Conservation (phyloP, 2,329 filamentous ascomycete species). For the Alternaria dauci region DNA sequence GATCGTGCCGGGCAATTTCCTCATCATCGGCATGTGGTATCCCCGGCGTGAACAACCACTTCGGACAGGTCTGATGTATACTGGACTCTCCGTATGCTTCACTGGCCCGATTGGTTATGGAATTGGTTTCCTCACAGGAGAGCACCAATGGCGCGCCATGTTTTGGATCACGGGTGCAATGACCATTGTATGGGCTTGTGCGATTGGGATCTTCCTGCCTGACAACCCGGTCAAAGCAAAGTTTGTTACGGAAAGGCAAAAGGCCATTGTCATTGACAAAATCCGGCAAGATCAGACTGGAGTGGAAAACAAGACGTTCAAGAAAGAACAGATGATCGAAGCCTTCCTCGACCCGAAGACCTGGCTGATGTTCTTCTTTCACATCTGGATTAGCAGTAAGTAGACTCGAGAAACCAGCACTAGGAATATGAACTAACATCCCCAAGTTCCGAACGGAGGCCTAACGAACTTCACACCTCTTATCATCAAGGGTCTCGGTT, state of each 20-base stretch:
- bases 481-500: constrained; percentile 47
- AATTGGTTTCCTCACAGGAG: constrained; percentile 34
- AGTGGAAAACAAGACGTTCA: constrained; percentile 57
- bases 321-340: constrained; percentile 56
- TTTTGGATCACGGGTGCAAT: constrained; percentile 50
- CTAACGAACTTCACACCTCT: constrained; percentile 44
- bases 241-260: constrained; percentile 45
- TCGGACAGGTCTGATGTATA: constrained; percentile 40
- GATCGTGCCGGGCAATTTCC: constrained; percentile 52
- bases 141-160: constrained; percentile 51
- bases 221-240: constrained; percentile 52
- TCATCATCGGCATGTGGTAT: constrained; percentile 52
- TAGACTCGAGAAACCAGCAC: not conserved
- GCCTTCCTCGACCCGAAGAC: constrained; percentile 54
- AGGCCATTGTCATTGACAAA: constrained; percentile 40
- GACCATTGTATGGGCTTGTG: constrained; percentile 42
- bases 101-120: constrained; percentile 46
- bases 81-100: constrained; percentile 47
- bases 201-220: constrained; percentile 47
- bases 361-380: constrained; percentile 46
- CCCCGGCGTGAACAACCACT: constrained; percentile 44
- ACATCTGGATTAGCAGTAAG: constrained; percentile 35
- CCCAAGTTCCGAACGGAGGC: constrained; percentile 45
- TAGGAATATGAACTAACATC: not conserved
- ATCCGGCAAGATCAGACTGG: constrained; percentile 57